phyloP scores from a whole-genome alignment of 768 basidiomycete species.

The Neoboletus brunneissimus region DNA sequence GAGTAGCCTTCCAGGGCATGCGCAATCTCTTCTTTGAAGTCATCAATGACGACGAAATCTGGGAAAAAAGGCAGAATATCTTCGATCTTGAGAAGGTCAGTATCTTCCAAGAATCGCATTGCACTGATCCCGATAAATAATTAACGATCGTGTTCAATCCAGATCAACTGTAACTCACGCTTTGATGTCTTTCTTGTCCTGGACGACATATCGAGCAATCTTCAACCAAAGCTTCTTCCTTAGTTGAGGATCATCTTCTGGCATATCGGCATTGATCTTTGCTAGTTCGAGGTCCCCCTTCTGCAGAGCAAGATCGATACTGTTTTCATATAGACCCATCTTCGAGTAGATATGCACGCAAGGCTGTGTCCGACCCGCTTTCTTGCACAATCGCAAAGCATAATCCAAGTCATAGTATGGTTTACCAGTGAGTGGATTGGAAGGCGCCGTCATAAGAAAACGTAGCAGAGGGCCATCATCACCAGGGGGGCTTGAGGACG shows the following conservation, averaged over 20 bases:
- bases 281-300: conserved; percentile 95
- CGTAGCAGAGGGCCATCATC: conserved; percentile 78
- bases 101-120: conserved; percentile 94
- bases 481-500: conserved; percentile 41
- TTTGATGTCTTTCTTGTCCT: conserved; percentile 97
- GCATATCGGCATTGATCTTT: conserved; percentile 92
- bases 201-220: conserved; percentile 97
- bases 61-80: conserved; percentile 99
- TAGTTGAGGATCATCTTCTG: conserved; percentile 82
- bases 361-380: conserved; percentile 73
- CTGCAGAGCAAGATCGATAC: conserved; percentile 90
- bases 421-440: conserved; percentile 75
- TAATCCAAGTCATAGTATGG: conserved; percentile 98
- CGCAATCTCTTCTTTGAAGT: conserved; percentile 99
- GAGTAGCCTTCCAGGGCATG: conserved; percentile 93
- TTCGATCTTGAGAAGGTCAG: conserved; percentile 93
- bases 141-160: not conserved
- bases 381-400: conserved; percentile 88
- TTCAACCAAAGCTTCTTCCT: conserved; percentile 97
- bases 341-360: conserved; percentile 97
- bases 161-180: conserved; percentile 56
- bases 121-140: conserved; percentile 52
- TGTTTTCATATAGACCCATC: conserved; percentile 96
- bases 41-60: conserved; percentile 98
- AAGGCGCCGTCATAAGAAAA: conserved; percentile 80